phyloP scores from a whole-genome alignment of 306 rosid species.

The Senna tora region DNA sequence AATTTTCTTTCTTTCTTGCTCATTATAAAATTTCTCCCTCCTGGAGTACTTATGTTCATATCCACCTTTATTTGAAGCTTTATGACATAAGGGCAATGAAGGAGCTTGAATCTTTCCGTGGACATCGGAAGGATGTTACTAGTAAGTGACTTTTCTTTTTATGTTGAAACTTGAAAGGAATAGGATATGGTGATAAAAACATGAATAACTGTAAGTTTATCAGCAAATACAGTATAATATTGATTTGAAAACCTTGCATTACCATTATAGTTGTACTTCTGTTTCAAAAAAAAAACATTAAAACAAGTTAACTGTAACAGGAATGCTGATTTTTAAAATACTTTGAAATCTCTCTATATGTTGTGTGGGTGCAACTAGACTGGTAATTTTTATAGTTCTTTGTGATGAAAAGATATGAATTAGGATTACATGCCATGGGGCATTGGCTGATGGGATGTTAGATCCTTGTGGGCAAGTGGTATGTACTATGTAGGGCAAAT shows the following conservation, averaged over 20 bases:
- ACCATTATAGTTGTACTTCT: neutral
- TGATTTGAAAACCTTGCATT: neutral
- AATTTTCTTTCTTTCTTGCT: constrained; percentile 15
- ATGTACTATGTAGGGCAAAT: neutral
- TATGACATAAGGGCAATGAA: constrained; percentile 98
- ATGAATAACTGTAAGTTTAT: neutral
- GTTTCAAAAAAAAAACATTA: neutral
- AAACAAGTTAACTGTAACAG: neutral
- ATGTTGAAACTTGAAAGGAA: constrained; percentile 18
- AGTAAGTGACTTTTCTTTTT: constrained; percentile 53
- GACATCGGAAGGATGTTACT: constrained; percentile 95
- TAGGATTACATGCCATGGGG: neutral
- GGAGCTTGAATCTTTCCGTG: constrained; percentile 98
- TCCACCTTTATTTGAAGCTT: constrained; percentile 58
- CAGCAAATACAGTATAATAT: neutral
- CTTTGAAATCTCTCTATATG: neutral
- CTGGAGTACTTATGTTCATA: constrained; percentile 10
- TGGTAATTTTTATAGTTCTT: neutral
- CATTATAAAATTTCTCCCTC: constrained; percentile 28
- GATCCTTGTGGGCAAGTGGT: neutral
- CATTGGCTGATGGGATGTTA: neutral
- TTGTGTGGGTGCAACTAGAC: neutral
- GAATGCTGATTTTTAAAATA: neutral
- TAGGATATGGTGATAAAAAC: constrained; percentile 13
- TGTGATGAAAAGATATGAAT: neutral